Conservation (phyloP, 1,284 basidiomycete genomes). For the Cutaneotrichosporon sp. region DNA sequence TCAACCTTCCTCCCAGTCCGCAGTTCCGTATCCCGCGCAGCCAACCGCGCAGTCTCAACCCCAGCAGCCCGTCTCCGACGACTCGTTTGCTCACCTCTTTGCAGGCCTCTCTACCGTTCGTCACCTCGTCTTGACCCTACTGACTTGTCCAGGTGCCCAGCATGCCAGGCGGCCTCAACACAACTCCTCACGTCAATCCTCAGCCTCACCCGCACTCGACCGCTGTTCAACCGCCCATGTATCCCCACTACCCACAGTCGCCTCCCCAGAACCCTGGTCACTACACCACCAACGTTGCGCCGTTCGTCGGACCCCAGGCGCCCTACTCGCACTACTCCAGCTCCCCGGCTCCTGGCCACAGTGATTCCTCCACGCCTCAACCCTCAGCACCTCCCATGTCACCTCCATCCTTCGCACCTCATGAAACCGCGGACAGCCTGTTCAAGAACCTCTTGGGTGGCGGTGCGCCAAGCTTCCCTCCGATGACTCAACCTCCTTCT, state of each 20-base stretch:
- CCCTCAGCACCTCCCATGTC: background rate
- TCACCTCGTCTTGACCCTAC: background rate
- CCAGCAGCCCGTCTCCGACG: background rate
- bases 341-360: background rate
- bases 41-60: background rate
- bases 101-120: constrained; percentile 33
- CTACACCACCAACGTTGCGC: background rate
- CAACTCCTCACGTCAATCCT: background rate
- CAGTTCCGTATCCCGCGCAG: background rate
- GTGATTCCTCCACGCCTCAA: background rate
- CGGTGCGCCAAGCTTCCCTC: background rate
- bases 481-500: background rate
- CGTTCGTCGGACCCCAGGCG: background rate
- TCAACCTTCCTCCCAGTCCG: background rate
- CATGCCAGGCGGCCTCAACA: background rate
- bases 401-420: background rate
- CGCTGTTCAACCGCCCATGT: background rate
- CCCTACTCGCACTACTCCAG: background rate
- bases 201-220: background rate
- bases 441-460: background rate
- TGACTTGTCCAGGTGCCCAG: background rate
- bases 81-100: constrained; percentile 42
- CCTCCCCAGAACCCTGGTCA: background rate
- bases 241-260: background rate
- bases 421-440: background rate